Evolutionary conservation across 257 asterid genomes (phyloP).

Genomic region (Primulina huaijiensis): DNA sequence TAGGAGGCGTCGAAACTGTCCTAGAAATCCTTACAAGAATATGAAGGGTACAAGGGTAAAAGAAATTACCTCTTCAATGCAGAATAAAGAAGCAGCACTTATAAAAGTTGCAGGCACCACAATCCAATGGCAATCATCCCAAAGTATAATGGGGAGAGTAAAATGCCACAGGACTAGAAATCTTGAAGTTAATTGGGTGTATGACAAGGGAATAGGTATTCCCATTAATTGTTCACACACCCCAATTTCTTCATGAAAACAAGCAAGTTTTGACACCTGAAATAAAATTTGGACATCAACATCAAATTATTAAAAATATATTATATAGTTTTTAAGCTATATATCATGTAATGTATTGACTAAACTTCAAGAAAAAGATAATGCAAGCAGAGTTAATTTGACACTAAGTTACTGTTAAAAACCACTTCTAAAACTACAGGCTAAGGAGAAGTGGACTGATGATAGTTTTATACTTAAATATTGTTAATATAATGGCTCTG

Average conservation of each 20-base stretch:
- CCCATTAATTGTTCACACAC: constrained; percentile 84
- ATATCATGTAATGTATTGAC: no score
- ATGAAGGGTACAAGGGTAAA: constrained; percentile 16
- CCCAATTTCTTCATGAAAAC: constrained; percentile 83
- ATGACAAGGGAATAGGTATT: constrained; percentile 87
- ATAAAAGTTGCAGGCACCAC: constrained; percentile 95
- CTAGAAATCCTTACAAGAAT: no score
- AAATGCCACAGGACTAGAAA: constrained; percentile 98
- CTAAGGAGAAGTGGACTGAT: no score
- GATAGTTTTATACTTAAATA: no score
- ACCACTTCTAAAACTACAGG: no score
- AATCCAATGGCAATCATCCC: constrained; percentile 98
- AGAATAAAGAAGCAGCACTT: constrained; percentile 90
- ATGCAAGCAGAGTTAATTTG: no score
- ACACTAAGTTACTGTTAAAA: no score
- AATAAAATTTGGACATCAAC: constrained; percentile 19
- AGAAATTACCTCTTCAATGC: constrained; percentile 82
- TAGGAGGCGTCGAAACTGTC: not conserved
- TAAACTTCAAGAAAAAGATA: no score
- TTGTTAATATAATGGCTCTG: no score
- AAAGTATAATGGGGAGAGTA: constrained; percentile 86
- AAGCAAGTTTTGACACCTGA: constrained; percentile 80
- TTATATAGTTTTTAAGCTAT: no score
- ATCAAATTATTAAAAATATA: no score
- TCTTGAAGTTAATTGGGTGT: constrained; percentile 92